Evolutionary conservation across 192 early-diverging fungal genomes (phyloP).

Genomic region (Cetraspora pellucida): DNA sequence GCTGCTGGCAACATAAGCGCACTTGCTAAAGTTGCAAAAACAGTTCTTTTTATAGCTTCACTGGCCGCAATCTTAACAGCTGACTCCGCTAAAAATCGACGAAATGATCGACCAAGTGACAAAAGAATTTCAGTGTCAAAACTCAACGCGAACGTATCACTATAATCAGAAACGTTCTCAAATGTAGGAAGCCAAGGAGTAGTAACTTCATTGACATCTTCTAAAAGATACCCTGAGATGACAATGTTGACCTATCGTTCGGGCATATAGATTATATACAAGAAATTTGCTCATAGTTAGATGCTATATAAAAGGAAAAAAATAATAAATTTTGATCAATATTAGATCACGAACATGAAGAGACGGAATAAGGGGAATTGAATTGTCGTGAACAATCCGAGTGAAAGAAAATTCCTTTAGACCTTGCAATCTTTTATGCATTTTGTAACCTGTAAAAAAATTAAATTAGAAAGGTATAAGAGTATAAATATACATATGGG

Average conservation of each 20-base stretch:
- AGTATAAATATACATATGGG: background rate
- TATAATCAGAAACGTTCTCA: conserved; percentile 33
- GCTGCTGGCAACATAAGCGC: conserved; percentile 54
- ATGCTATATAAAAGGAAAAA: no score
- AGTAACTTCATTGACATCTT: conserved; percentile 38
- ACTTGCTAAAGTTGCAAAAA: conserved; percentile 52
- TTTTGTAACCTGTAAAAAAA: conserved; percentile 37
- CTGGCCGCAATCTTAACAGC: conserved; percentile 53
- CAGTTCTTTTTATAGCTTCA: conserved; percentile 53
- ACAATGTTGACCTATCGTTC: conserved; percentile 50
- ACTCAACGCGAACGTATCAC: conserved; percentile 53
- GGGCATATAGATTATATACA: background rate
- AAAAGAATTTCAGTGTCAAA: conserved; percentile 53
- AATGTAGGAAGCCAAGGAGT: conserved; percentile 52
- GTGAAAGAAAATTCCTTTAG: conserved; percentile 55
- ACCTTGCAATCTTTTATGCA: conserved; percentile 43
- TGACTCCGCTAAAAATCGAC: conserved; percentile 50
- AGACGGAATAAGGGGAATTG: conserved; percentile 56
- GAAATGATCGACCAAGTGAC: conserved; percentile 53
- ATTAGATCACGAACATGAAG: conserved; percentile 44
- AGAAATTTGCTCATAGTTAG: background rate
- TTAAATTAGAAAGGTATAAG: conserved; percentile 5
- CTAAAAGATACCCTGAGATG: conserved; percentile 61
- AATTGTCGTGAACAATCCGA: conserved; percentile 50
- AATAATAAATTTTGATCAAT: background rate